A percentile compares a stretch with the other conserved stretches of the same genome.
Conservation (phyloP, 345 rosid species). For the Litchi chinensis region DNA sequence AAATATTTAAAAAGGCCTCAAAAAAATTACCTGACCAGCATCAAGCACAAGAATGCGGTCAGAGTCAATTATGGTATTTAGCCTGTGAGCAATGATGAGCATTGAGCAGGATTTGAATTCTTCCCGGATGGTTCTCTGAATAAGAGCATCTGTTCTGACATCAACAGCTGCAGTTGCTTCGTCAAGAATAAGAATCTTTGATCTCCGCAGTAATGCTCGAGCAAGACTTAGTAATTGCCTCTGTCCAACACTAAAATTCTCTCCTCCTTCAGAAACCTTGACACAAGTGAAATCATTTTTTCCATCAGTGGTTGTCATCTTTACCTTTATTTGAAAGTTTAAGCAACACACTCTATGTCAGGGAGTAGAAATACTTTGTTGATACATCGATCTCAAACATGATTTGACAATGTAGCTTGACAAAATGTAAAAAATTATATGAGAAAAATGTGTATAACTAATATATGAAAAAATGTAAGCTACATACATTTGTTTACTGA, state of each 20-base stretch:
- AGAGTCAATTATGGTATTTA: conserved; percentile 82
- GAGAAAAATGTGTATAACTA: not conserved
- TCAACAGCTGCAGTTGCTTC: conserved; percentile 99
- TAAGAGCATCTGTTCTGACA: conserved; percentile 82
- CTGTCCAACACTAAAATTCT: conserved; percentile 95
- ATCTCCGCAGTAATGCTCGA: conserved; percentile 77
- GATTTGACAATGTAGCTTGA: too few species aligned
- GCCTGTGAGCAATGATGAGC: conserved; percentile 89
- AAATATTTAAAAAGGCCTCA: not conserved
- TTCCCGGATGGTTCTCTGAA: conserved; percentile 87
- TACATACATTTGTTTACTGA: too few species aligned
- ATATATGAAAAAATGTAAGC: not conserved
- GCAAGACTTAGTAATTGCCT: conserved; percentile 93
- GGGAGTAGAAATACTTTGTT: not conserved
- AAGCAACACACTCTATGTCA: not conserved
- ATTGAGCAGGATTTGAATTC: conserved; percentile 87
- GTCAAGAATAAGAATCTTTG: conserved; percentile 92
- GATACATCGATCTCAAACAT: too few species aligned
- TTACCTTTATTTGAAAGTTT: not conserved
- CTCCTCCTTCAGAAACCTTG: conserved; percentile 85
- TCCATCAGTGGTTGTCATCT: not conserved
- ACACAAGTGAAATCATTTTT: conserved; percentile 4
- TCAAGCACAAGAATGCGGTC: conserved; percentile 81
- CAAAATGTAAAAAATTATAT: not conserved
- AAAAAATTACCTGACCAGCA: conserved; percentile 68